phyloP scores from a whole-genome alignment of 352 stramenopile genomes.

The Phytophthora melonis region DNA sequence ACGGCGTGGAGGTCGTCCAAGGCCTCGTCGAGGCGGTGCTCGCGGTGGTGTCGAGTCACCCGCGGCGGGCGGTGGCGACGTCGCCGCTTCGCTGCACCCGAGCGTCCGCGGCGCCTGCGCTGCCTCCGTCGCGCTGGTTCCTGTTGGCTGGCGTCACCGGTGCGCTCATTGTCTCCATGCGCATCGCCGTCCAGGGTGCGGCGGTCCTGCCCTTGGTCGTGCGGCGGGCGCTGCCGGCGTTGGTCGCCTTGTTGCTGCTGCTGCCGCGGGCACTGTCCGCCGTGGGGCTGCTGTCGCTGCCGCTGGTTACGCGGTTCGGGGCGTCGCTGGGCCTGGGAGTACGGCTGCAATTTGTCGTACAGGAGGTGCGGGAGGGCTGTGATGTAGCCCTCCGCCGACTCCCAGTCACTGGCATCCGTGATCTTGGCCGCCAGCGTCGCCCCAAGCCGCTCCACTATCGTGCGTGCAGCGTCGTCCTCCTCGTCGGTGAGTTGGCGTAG shows the following conservation, averaged over 20 bases:
- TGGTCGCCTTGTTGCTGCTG: no score
- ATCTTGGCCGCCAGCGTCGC: slow-evolving; percentile 8
- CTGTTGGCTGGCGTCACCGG: no score
- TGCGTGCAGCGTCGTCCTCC: neutral
- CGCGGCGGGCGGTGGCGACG: slow-evolving; percentile 11
- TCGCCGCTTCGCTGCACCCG: neutral
- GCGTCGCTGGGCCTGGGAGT: neutral
- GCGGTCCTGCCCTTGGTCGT: no score
- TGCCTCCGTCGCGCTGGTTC: neutral
- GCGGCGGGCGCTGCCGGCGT: no score
- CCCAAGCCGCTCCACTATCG: neutral
- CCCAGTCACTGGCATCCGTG: slow-evolving; percentile 23
- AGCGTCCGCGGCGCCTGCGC: neutral
- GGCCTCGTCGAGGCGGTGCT: slow-evolving; percentile 16
- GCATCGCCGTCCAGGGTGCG: no score
- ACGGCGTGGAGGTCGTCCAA: slow-evolving; percentile 9
- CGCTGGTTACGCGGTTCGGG: neutral
- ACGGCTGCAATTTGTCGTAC: neutral
- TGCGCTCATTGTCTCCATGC: no score
- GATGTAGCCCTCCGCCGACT: no score
- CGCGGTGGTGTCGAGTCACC: slow-evolving; percentile 4
- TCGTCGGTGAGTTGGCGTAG: neutral
- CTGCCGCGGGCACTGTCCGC: neutral
- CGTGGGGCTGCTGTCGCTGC: neutral
- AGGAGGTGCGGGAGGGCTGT: neutral